These are phyloP conservation scores for Vitis amurensis DNA, from an alignment of 164 flowering plant species.

Conservation along the genomic window DNA sequence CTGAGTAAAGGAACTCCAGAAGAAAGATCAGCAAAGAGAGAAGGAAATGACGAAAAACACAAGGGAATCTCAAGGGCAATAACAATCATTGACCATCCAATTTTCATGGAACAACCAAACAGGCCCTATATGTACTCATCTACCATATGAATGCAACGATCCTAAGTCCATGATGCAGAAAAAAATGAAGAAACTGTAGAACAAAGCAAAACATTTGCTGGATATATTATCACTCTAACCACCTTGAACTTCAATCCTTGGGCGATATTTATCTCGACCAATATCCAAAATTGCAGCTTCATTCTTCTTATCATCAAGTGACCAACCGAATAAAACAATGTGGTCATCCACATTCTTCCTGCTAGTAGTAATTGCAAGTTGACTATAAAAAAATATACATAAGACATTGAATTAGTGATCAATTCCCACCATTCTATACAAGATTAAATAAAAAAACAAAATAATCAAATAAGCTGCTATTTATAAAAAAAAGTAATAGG, in stretches of 20 bases:
- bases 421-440: neutral
- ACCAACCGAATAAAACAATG: constrained; percentile 69
- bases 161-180: neutral
- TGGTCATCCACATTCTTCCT: constrained; percentile 65
- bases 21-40: too few species aligned
- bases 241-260: constrained; percentile 91
- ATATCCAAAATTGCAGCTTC: constrained; percentile 57
- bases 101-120: too few species aligned
- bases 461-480: neutral
- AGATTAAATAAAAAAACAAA: neutral
- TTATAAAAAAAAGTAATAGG: neutral
- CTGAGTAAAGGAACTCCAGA: too few species aligned
- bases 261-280: constrained; percentile 55
- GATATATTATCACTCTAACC: neutral
- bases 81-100: too few species aligned
- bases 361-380: constrained; percentile 67
- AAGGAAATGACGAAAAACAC: too few species aligned
- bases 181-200: neutral
- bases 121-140: neutral
- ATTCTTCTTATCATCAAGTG: constrained; percentile 38
- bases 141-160: neutral
- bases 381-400: constrained; percentile 39
- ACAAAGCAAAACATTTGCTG: neutral
- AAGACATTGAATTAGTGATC: neutral
- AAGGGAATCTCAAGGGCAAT: too few species aligned